phyloP scores from a whole-genome alignment of 2,329 filamentous ascomycete genomes.

The Fusarium bactridioides region DNA sequence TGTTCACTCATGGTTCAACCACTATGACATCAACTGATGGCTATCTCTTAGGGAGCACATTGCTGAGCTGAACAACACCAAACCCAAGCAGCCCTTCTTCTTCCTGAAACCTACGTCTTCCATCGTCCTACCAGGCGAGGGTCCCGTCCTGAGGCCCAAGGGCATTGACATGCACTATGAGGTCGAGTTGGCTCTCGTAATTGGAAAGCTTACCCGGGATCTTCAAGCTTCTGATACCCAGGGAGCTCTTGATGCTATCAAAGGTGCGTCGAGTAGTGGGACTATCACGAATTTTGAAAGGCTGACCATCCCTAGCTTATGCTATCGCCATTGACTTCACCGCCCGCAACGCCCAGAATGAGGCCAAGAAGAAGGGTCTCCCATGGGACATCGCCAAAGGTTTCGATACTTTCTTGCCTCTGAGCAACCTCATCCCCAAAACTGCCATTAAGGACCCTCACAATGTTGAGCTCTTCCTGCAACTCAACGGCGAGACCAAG shows the following conservation, averaged over 20 bases:
- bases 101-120: constrained; percentile 95
- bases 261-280: constrained; percentile 60
- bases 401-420: constrained; percentile 95
- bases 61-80: constrained; percentile 84
- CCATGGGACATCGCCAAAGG: constrained; percentile 98
- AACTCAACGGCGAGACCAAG: constrained; percentile 78
- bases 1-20: constrained; percentile 42
- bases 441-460: constrained; percentile 84
- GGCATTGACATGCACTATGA: constrained; percentile 93
- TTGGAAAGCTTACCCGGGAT: constrained; percentile 82
- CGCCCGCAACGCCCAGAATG: constrained; percentile 91
- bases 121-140: constrained; percentile 79
- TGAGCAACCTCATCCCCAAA: constrained; percentile 84
- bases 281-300: not conserved
- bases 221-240: constrained; percentile 76
- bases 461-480: constrained; percentile 84
- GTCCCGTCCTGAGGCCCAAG: constrained; percentile 81
- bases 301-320: constrained; percentile 66
- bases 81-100: constrained; percentile 97
- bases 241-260: constrained; percentile 82
- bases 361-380: constrained; percentile 93
- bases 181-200: constrained; percentile 89
- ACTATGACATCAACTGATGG: constrained; percentile 14
- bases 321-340: constrained; percentile 97
- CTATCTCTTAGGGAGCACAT: constrained; percentile 77